Evolutionary conservation across 257 asterid genomes (phyloP), one percentile per base, ranked within the genome.

Genomic region (Lantana camara): DNA sequence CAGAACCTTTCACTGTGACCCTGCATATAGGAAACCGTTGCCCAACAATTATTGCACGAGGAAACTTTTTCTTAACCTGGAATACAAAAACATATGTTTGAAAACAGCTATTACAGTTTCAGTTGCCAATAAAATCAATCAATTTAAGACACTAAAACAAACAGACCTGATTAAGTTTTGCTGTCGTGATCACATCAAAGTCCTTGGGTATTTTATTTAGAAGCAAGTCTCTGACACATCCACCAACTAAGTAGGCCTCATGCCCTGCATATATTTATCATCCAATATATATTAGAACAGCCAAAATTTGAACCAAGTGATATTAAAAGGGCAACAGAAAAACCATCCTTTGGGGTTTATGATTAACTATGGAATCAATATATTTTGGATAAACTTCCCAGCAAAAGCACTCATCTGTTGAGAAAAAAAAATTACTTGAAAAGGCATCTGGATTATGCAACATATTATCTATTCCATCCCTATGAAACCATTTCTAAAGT

Each of bases 181-280:
- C 97, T 35, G 96, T 81, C 9, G 96, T 93, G 76, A 93, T 78
- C 32, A 89, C 84, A 75, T 93, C 99, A 64, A 82, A 93, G 82
- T 93, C 97, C 77, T 93, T 93, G 35, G 99, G 97, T 68, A 83
- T 74, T 79, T 67, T 85, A 51, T 84, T 76, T 71, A 93, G 94
- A 75, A 93, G 75, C 57, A 93, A 76, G 79, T 93, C 99, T 80
- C 97, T 87, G 53, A 93, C 95, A 72, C 97, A 93, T 60, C 99
- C 99, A 68, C 99, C 99, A 75, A 93, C 99, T 72, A 93, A 81
- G 85, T 85, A 93, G 68, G 99, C 86, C 60, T 87, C 84, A 63
- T 71, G 87, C 50, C 99, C 99, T 93, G 83, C 63, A 70, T 2
- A 19, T 21, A 3, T 11, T 60, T 10, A 47, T 47, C 48, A 38